phyloP scores from a whole-genome alignment of 2,329 filamentous ascomycete genomes.

The Periconia digitata region DNA sequence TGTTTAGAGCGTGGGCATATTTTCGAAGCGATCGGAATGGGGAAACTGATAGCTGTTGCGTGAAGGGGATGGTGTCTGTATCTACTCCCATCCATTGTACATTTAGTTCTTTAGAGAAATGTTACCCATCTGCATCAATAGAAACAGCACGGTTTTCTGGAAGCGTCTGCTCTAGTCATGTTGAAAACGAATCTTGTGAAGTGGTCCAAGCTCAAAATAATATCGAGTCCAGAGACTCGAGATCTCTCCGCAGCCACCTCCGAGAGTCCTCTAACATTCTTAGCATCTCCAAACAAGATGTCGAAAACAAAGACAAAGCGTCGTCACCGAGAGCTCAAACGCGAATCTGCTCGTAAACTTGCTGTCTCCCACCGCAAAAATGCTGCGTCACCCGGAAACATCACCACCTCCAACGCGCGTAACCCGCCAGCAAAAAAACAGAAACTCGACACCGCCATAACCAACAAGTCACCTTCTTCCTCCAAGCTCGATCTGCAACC shows the following conservation, averaged over 20 bases:
- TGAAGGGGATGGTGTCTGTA: constrained; percentile 15
- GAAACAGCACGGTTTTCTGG: no score
- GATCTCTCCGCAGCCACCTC: constrained; percentile 24
- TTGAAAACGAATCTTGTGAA: neutral
- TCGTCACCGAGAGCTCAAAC: constrained; percentile 36
- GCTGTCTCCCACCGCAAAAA: constrained; percentile 27
- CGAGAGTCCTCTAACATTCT: constrained; percentile 1
- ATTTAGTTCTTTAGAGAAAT: constrained; percentile 41
- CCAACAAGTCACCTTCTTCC: constrained; percentile 6
- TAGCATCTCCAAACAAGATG: constrained; percentile 17
- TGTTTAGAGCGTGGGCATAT: constrained; percentile 21
- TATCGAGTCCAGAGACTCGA: no score
- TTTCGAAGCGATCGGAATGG: neutral
- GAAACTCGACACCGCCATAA: constrained; percentile 9
- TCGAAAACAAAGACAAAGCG: constrained; percentile 39
- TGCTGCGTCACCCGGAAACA: constrained; percentile 5
- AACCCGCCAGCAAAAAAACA: constrained; percentile 15
- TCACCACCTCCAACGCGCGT: constrained; percentile 6
- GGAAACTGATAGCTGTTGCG: constrained; percentile 22
- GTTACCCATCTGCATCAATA: constrained; percentile 20
- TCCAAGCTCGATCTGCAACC: constrained; percentile 14
- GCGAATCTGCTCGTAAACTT: constrained; percentile 32
- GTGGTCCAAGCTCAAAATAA: constrained; percentile 28
- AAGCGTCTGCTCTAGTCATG: constrained; percentile 5
- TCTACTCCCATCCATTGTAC: constrained; percentile 30